Percentiles rank a stretch among this genome's conserved stretches.
phyloP scores from a whole-genome alignment of 2,329 filamentous ascomycete species.

The Beauveria sp. region DNA sequence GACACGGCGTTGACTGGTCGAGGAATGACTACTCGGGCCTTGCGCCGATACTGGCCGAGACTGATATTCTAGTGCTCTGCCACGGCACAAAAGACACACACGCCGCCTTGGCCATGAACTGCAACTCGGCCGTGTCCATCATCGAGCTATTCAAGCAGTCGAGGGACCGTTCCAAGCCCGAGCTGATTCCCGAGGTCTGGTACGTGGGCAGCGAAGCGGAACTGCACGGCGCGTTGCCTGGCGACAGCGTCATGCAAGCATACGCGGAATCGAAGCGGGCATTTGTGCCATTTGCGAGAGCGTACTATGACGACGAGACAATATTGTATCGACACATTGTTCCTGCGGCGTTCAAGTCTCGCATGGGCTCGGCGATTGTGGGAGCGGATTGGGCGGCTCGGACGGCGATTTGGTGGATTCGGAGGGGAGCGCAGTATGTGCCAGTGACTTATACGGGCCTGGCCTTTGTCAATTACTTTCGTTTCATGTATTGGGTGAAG shows the following conservation, averaged over 20 bases:
- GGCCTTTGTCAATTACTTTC: slow-evolving; percentile 13
- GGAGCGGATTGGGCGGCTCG: slow-evolving; percentile 13
- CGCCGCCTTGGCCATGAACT: slow-evolving; percentile 11
- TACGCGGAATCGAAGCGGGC: slow-evolving; percentile 15
- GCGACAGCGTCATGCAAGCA: slow-evolving; percentile 8
- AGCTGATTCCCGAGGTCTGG: slow-evolving; percentile 15
- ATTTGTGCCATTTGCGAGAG: slow-evolving; percentile 12
- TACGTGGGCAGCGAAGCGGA: slow-evolving; percentile 17
- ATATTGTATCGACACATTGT: slow-evolving; percentile 14
- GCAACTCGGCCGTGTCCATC: slow-evolving; percentile 2
- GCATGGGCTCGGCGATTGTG: slow-evolving; percentile 14
- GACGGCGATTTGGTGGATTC: slow-evolving; percentile 14
- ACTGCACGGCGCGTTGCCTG: slow-evolving; percentile 14
- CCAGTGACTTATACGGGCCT: slow-evolving; percentile 16
- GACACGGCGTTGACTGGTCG: slow-evolving; percentile 12
- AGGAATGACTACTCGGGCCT: slow-evolving; percentile 1
- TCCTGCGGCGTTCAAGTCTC: slow-evolving; percentile 12
- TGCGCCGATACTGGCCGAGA: slow-evolving; percentile 7
- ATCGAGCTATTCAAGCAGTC: slow-evolving; percentile 10
- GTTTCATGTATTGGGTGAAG: slow-evolving; percentile 13
- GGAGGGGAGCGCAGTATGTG: slow-evolving; percentile 15
- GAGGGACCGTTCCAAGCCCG: not conserved
- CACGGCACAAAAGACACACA: slow-evolving; percentile 12
- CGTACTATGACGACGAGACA: slow-evolving; percentile 10
- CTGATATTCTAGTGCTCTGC: slow-evolving; percentile 14